phyloP scores from a whole-genome alignment of 495 filamentous ascomycete genomes.

The Echria macrotheca region DNA sequence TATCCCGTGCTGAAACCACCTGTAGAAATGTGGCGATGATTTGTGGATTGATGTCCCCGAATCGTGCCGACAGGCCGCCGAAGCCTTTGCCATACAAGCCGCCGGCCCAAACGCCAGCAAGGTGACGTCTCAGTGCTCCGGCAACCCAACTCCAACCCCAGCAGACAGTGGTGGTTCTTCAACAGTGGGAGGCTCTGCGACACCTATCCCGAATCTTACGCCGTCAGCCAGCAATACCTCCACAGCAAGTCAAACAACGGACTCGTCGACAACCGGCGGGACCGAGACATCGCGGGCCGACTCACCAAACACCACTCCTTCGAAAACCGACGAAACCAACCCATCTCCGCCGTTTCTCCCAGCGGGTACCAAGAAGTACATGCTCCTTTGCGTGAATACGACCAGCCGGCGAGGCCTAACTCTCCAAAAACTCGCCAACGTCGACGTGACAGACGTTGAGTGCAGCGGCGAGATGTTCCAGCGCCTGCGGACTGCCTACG shows the following conservation, averaged over 20 bases:
- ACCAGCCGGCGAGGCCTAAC: background rate
- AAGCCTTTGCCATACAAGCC: conserved; percentile 6
- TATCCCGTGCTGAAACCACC: background rate
- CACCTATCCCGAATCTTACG: background rate
- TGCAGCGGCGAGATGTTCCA: conserved; percentile 9
- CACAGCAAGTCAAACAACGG: background rate
- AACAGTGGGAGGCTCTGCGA: background rate
- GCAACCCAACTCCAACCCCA: background rate
- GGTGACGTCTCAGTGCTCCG: background rate
- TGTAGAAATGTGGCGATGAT: conserved; percentile 6
- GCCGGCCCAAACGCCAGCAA: conserved; percentile 4
- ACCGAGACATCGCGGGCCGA: background rate
- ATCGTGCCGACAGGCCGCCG: background rate
- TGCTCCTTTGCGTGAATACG: conserved; percentile 13
- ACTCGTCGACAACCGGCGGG: background rate
- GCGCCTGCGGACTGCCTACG: conserved; percentile 6
- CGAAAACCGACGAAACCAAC: background rate
- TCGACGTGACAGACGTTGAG: conserved; percentile 10
- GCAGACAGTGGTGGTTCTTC: background rate
- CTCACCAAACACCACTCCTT: conserved; percentile 4
- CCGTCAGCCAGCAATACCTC: conserved; percentile 1
- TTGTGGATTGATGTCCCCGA: conserved; percentile 1
- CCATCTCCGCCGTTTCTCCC: conserved; percentile 6
- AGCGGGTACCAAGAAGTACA: conserved; percentile 10
- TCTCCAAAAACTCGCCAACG: conserved; percentile 11